A percentile compares a stretch with the other conserved stretches of the same genome.
Conservation (phyloP, 495 filamentous ascomycete genomes). For the Cladorrhinum samala region DNA sequence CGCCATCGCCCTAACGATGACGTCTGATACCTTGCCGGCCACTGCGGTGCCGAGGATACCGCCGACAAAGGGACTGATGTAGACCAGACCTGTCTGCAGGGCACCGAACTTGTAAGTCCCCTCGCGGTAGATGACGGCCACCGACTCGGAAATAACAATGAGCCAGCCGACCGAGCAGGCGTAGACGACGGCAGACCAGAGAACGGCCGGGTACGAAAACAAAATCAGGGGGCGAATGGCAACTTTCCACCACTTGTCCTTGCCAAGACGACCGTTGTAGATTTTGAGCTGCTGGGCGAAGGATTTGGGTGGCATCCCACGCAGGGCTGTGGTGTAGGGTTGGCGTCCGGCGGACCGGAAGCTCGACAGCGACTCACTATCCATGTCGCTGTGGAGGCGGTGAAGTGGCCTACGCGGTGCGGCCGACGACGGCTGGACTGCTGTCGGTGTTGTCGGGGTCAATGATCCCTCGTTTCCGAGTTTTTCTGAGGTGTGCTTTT, state of each 20-base stretch:
- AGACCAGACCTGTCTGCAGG: constrained; percentile 76
- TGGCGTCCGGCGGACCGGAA: constrained; percentile 21
- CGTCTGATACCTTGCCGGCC: constrained; percentile 81
- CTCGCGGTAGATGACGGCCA: constrained; percentile 69
- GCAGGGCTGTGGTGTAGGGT: constrained; percentile 57
- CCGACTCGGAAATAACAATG: constrained; percentile 83
- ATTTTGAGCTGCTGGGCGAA: constrained; percentile 65
- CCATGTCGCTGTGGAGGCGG: constrained; percentile 18
- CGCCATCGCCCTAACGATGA: constrained; percentile 73
- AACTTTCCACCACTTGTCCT: constrained; percentile 74
- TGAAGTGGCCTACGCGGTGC: no score
- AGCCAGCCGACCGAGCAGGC: constrained; percentile 90
- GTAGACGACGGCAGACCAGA: constrained; percentile 88
- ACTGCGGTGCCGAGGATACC: constrained; percentile 86
- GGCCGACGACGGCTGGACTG: neutral
- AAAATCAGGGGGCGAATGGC: constrained; percentile 76
- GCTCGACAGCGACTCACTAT: constrained; percentile 32
- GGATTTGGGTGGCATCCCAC: constrained; percentile 53
- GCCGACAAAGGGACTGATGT: constrained; percentile 84
- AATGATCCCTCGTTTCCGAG: constrained; percentile 12
- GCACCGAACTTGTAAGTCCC: constrained; percentile 70
- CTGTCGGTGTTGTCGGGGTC: no score
- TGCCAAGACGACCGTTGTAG: constrained; percentile 69
- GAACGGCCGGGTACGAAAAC: constrained; percentile 78
- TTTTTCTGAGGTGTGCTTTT: neutral